Percentiles rank a stretch among this genome's conserved stretches.
Evolutionary conservation across 1,284 basidiomycete species (phyloP).

Genomic region (Puccinia polysora): DNA sequence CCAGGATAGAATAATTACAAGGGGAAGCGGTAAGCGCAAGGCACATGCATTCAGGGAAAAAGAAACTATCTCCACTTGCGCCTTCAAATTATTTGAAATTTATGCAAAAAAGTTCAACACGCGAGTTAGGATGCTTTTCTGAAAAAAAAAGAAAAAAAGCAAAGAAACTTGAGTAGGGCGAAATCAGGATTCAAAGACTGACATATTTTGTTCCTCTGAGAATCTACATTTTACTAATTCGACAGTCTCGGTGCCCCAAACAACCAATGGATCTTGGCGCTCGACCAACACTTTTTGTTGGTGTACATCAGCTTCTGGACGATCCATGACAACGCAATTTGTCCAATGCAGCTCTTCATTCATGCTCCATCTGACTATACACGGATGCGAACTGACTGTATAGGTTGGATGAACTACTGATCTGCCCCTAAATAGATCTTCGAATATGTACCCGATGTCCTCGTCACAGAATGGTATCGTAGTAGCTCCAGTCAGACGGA

Average conservation of each 20-base stretch:
- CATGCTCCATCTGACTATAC: slow-evolving; percentile 74
- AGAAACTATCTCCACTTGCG: background rate
- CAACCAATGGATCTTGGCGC: background rate
- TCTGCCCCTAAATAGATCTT: slow-evolving; percentile 76
- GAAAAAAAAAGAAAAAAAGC: background rate
- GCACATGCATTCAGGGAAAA: too few species aligned
- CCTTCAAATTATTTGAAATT: background rate
- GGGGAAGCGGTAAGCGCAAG: too few species aligned
- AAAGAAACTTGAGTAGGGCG: background rate
- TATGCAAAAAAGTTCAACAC: too few species aligned
- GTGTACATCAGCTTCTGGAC: slow-evolving; percentile 68
- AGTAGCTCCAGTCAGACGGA: slow-evolving; percentile 59
- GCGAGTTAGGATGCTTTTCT: too few species aligned
- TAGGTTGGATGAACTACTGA: slow-evolving; percentile 68
- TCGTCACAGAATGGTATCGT: slow-evolving; percentile 70
- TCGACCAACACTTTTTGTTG: slow-evolving; percentile 51
- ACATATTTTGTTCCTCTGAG: slow-evolving; percentile 28
- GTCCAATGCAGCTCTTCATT: slow-evolving; percentile 62
- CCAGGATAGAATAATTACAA: too few species aligned
- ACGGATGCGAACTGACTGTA: slow-evolving; percentile 65
- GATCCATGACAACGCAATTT: slow-evolving; percentile 76
- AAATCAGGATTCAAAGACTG: background rate
- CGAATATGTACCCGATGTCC: slow-evolving; percentile 75
- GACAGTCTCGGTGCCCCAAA: slow-evolving; percentile 36
- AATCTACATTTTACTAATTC: slow-evolving; percentile 15